Evolutionary conservation across 805 yeast species (phyloP).

Genomic region (Ascoidea tarda): DNA sequence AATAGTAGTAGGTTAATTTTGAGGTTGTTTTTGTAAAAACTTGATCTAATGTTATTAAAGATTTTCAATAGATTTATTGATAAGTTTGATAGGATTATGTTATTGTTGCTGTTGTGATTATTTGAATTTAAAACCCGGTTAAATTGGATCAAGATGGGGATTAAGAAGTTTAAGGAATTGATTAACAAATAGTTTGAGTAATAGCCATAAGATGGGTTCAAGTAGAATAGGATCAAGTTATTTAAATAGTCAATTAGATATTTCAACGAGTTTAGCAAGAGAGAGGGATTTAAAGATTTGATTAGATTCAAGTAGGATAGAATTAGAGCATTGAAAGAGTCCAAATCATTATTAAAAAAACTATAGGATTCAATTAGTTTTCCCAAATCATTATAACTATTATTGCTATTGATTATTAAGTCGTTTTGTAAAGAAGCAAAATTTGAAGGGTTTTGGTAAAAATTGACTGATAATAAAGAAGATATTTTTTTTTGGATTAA

Average conservation of each 20-base stretch:
- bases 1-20: constrained; percentile 5
- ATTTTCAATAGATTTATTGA: constrained; percentile 5
- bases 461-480: not conserved
- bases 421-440: not conserved
- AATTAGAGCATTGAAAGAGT: constrained; percentile 2
- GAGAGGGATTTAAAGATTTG: constrained; percentile 3
- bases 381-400: not conserved
- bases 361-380: not conserved
- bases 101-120: constrained; percentile 1
- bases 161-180: no score
- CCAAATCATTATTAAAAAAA: not conserved
- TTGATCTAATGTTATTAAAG: constrained; percentile 9
- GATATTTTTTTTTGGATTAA: not conserved
- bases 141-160: not conserved
- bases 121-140: no score
- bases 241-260: constrained; percentile 6
- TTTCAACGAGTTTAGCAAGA: constrained; percentile 7
- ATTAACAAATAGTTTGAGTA: no score
- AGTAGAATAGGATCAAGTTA: constrained; percentile 6
- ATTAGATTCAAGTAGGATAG: constrained; percentile 3
- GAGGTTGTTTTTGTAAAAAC: constrained; percentile 1
- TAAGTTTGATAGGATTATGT: constrained; percentile 4
- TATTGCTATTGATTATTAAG: not conserved
- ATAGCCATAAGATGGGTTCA: constrained; percentile 5
- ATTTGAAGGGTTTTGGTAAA: not conserved